Evolutionary conservation across 2,329 filamentous ascomycete species (phyloP).

Genomic region (Nothophoma quercina): DNA sequence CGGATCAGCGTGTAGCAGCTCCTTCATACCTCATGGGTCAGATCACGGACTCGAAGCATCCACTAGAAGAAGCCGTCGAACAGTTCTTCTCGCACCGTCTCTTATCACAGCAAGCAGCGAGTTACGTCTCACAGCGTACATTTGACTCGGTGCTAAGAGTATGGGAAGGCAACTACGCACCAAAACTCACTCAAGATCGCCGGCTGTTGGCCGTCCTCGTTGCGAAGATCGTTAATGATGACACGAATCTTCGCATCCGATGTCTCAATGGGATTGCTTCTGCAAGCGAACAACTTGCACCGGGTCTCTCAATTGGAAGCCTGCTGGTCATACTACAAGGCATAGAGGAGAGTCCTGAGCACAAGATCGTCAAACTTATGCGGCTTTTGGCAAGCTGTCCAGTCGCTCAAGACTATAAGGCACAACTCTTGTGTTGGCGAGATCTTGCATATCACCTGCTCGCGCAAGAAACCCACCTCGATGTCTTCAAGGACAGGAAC

Average conservation of each 20-base stretch:
- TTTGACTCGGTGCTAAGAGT: conserved; percentile 28
- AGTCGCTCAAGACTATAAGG: neutral
- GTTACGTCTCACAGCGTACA: conserved; percentile 14
- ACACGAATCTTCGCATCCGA: conserved; percentile 20
- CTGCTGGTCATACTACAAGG: conserved; percentile 19
- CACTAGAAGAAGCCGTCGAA: conserved; percentile 26
- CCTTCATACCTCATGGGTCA: neutral
- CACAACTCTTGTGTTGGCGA: conserved; percentile 29
- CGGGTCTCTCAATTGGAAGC: conserved; percentile 20
- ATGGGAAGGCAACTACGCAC: conserved; percentile 25
- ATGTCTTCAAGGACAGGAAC: neutral
- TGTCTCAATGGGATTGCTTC: conserved; percentile 31
- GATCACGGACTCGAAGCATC: neutral
- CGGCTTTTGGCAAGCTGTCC: conserved; percentile 21
- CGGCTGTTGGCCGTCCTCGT: conserved; percentile 29
- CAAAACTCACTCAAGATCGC: conserved; percentile 12
- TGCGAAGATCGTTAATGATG: conserved; percentile 8
- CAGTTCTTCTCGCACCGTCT: conserved; percentile 28
- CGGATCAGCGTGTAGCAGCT: neutral
- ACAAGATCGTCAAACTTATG: conserved; percentile 27
- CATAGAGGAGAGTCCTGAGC: conserved; percentile 7
- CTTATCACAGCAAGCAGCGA: conserved; percentile 17
- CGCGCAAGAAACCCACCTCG: conserved; percentile 13
- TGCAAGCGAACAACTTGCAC: conserved; percentile 6
- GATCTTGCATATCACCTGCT: conserved; percentile 28